phyloP scores from a whole-genome alignment of 2,329 filamentous ascomycete species.

The Colletotrichum coccodes region DNA sequence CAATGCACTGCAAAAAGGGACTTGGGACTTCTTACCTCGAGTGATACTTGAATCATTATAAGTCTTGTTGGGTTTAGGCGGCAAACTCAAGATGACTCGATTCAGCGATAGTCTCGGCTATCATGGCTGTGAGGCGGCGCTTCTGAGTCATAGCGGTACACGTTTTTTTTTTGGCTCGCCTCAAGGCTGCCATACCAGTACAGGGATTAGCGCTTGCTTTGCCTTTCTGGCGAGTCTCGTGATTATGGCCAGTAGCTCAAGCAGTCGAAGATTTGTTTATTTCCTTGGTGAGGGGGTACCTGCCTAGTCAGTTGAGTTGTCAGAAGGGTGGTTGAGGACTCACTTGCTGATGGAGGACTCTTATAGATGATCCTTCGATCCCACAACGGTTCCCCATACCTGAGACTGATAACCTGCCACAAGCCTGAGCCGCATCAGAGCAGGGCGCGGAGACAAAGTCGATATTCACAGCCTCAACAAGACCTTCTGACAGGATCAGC shows the following conservation, averaged over 20 bases:
- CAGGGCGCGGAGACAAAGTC: not conserved
- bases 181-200: conserved; percentile 9
- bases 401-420: not conserved
- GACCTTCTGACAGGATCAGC: conserved; percentile 3
- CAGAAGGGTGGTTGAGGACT: not conserved
- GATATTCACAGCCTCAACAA: conserved; percentile 23
- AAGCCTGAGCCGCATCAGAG: not conserved
- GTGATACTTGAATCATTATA: not conserved
- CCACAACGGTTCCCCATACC: not conserved
- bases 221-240: not conserved
- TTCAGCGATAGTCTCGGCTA: not conserved
- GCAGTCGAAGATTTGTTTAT: not conserved
- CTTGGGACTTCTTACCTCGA: not conserved
- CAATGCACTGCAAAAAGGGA: not conserved
- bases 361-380: not conserved
- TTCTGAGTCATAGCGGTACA: conserved; percentile 25
- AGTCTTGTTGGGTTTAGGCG: conserved; percentile 17
- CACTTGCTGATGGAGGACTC: not conserved
- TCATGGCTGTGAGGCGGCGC: not conserved
- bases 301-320: not conserved
- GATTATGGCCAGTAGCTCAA: not conserved
- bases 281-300: too few species aligned
- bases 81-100: conserved; percentile 11
- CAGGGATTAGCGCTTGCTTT: not conserved
- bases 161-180: conserved; percentile 1